Evolutionary conservation across 1,284 basidiomycete genomes (phyloP).

Genomic region (Golubevia sp.): DNA sequence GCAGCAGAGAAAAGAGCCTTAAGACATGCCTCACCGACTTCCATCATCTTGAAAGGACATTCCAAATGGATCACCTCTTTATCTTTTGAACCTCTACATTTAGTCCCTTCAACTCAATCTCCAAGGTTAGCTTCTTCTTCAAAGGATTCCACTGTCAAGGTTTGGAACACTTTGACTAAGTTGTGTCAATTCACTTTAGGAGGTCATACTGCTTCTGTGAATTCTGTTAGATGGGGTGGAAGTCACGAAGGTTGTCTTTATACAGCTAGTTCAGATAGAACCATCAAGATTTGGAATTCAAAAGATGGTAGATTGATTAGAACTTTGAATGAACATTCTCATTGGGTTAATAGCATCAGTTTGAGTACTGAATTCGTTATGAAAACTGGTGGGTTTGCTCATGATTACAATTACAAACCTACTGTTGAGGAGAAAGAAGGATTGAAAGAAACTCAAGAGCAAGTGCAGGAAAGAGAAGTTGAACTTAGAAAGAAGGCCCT

Average conservation of each 20-base stretch:
- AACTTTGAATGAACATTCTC: constrained; percentile 89
- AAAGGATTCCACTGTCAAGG: constrained; percentile 91
- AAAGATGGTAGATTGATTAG: constrained; percentile 70
- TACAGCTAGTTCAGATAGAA: constrained; percentile 90
- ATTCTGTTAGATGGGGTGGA: constrained; percentile 91
- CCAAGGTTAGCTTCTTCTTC: constrained; percentile 85
- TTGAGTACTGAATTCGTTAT: constrained; percentile 94
- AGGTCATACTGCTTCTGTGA: constrained; percentile 91
- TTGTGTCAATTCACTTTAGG: constrained; percentile 83
- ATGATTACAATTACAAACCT: constrained; percentile 65
- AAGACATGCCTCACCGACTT: constrained; percentile 42
- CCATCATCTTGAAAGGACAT: constrained; percentile 72
- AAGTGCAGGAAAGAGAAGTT: constrained; percentile 62
- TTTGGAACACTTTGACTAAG: constrained; percentile 82
- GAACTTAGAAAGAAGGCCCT: constrained; percentile 14
- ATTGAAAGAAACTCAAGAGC: constrained; percentile 79
- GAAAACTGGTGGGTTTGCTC: constrained; percentile 92
- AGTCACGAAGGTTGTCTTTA: constrained; percentile 65
- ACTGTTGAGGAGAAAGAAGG: constrained; percentile 46
- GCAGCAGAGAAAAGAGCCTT: constrained; percentile 42
- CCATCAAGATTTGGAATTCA: constrained; percentile 91
- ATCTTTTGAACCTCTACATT: constrained; percentile 92
- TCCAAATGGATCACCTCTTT: constrained; percentile 97
- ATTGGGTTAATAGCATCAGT: constrained; percentile 97
- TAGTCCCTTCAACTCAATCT: background rate